These are phyloP conservation scores for Dujonia santamariae DNA, from an alignment of 1,139 yeast species.

Conservation along the genomic window DNA sequence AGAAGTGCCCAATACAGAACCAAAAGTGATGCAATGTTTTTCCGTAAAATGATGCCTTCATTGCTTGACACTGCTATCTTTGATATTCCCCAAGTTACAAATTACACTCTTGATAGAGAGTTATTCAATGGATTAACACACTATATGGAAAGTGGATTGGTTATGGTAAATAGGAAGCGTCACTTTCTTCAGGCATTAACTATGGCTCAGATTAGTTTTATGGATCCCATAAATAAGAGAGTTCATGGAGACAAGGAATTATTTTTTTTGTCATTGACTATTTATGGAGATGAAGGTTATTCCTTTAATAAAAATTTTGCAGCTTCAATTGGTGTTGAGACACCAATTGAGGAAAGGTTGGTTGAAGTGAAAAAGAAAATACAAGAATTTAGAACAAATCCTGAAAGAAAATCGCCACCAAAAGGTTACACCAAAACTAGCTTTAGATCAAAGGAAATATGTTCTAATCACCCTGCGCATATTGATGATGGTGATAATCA, in stretches of 20 bases:
- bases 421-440: conserved; percentile 8
- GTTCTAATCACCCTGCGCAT: conserved; percentile 39
- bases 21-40: conserved; percentile 7
- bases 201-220: conserved; percentile 11
- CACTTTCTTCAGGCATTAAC: conserved; percentile 13
- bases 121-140: conserved; percentile 15
- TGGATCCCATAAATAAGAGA: conserved; percentile 7
- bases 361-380: conserved; percentile 19
- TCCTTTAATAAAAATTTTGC: conserved; percentile 11
- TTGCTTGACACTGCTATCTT: conserved; percentile 5
- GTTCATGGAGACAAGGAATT: conserved; percentile 16
- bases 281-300: conserved; percentile 13
- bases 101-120: conserved; percentile 5
- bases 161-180: conserved; percentile 11
- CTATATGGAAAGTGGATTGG: conserved; percentile 15
- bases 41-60: conserved; percentile 4
- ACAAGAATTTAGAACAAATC: conserved; percentile 2
- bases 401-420: neutral
- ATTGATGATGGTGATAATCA: conserved; percentile 24
- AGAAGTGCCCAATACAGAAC: conserved; percentile 6
- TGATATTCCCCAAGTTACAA: conserved; percentile 7
- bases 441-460: conserved; percentile 26
- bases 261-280: conserved; percentile 15
- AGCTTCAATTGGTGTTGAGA: conserved; percentile 22
- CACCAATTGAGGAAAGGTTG: conserved; percentile 27